phyloP scores from a whole-genome alignment of 1,284 basidiomycete genomes.

The Schizophyllum amplum region DNA sequence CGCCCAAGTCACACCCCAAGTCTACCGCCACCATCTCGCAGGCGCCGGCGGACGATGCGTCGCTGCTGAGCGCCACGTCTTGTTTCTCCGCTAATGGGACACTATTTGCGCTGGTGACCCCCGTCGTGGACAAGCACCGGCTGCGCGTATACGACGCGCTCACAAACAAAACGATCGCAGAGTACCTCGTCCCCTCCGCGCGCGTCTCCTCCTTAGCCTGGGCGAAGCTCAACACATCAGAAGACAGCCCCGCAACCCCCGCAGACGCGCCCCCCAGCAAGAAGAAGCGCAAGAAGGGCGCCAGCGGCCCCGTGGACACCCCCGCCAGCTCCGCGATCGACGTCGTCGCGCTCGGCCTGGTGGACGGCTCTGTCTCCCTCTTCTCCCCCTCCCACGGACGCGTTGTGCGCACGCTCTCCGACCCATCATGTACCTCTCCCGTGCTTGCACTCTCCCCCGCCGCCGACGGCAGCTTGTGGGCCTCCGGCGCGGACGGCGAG shows the following conservation, averaged over 20 bases:
- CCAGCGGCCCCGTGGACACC: constrained; percentile 22
- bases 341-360: constrained; percentile 47
- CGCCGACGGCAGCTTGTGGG: constrained; percentile 33
- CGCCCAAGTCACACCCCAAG: constrained; percentile 41
- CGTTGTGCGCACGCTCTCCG: constrained; percentile 44
- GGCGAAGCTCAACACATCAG: constrained; percentile 31
- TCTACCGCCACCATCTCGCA: constrained; percentile 55
- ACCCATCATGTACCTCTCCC: constrained; percentile 42
- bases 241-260: constrained; percentile 18
- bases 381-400: constrained; percentile 54
- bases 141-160: constrained; percentile 58
- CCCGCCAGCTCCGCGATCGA: constrained; percentile 23
- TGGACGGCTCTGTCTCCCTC: constrained; percentile 45
- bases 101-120: constrained; percentile 58
- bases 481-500: constrained; percentile 47
- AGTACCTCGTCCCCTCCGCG: constrained; percentile 49
- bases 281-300: constrained; percentile 42
- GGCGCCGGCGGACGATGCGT: constrained; percentile 39
- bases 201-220: constrained; percentile 50
- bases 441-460: constrained; percentile 37
- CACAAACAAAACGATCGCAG: constrained; percentile 46
- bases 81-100: constrained; percentile 55
- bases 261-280: constrained; percentile 26
- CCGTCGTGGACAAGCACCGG: constrained; percentile 69
- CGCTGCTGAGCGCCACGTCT: constrained; percentile 35